Evolutionary conservation across 2,329 filamentous ascomycete species (phyloP), one percentile per base, ranked within the genome.

Genomic region (Fusarium nurragi): DNA sequence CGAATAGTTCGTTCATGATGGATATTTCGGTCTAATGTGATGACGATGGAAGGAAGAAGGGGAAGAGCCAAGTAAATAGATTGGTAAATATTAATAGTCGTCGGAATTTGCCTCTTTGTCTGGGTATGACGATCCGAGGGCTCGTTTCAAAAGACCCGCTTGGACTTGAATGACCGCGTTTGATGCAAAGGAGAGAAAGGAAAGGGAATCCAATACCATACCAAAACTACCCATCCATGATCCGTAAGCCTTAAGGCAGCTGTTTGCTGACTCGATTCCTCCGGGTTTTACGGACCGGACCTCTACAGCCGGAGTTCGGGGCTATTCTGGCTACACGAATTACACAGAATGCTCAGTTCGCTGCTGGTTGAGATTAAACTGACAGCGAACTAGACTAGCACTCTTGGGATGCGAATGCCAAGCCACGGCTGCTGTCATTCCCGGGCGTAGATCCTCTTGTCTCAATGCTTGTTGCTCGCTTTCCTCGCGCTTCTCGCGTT

Each of bases 1-100:
- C 48, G 41, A 45, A 52, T 28, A 70, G 13, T 12, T 69, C 54
- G 30, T 61, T 39, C 58, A 68, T 58, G 39, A 53, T 46, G 51
- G 11, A 6, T 9, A 10, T 14, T 10, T 34, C 6, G 10, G n/a
- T n/a, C 32, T n/a, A 32, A 11, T 13, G 13, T 11, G 1, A 13
- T 14, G 38, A 16, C 28, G 10, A 23, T 10, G 13, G 5, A 23
- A 28, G 18, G 4, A 34, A 10, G 2, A 10, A 34, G 5, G 10
- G 10, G 9, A n/a, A 21, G 19, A 45, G 19, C 13, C 4, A 45
- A 22, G 21, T 11, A 22, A 21, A 26, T n/a, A 34, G 23, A 19
- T 30, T 12, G 14, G 9, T 22, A 16, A 28, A 21, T 36, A 22
- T 18, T 30, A 25, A 14, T 32, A 21, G 19, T 39, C 39, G 22